Evolutionary conservation across 129 eudicot genomes (phyloP).

Genomic region (Arctium minus): DNA sequence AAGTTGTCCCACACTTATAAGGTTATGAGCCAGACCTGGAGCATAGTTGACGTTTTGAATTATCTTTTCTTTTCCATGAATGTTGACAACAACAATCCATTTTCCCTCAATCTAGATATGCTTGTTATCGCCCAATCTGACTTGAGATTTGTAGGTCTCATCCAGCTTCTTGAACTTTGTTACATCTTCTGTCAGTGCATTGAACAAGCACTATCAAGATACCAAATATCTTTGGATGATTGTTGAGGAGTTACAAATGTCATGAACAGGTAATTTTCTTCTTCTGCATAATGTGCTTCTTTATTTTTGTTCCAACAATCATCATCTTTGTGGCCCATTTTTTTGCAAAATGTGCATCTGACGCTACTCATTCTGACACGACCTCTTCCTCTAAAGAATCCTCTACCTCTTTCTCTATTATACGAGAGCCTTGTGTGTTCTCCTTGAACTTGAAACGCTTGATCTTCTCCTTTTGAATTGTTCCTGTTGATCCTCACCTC

Average conservation of each 20-base stretch:
- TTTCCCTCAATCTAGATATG: constrained; percentile 4
- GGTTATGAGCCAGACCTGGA: constrained; percentile 4
- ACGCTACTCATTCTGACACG: not conserved
- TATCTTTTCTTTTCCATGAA: not conserved
- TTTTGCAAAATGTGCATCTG: not conserved
- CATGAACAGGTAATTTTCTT: not conserved
- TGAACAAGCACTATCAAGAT: not conserved
- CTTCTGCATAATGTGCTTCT: not conserved
- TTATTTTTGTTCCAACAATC: not conserved
- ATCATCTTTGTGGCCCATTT: not conserved
- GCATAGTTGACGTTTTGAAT: not conserved
- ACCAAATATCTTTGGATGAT: not conserved
- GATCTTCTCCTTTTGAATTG: not conserved
- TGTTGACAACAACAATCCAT: not conserved
- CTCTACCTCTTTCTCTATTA: not conserved
- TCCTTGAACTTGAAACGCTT: not conserved
- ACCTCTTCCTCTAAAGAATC: not conserved
- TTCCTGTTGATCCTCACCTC: not conserved
- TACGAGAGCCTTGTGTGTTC: not conserved
- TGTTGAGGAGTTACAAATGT: not conserved
- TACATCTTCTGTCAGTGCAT: not conserved
- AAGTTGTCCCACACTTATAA: not conserved
- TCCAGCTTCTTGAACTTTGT: not conserved
- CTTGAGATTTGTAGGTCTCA: not conserved
- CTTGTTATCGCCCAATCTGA: not conserved